Evolutionary conservation across 495 filamentous ascomycete species (phyloP).

Genomic region (Apodospora peruviana): DNA sequence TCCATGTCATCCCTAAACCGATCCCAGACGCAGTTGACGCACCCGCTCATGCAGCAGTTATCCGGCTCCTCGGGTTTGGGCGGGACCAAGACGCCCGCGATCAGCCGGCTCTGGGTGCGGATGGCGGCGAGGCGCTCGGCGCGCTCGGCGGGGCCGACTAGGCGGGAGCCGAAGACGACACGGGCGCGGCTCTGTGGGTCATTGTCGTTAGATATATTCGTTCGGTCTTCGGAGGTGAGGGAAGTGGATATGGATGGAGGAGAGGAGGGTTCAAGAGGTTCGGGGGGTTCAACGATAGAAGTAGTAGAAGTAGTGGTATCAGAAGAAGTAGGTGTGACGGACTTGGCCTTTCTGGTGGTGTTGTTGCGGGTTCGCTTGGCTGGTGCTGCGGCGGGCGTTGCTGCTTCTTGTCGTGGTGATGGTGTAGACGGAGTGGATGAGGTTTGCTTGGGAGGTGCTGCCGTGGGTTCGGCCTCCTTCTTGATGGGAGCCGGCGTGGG

Average conservation of each 20-base stretch:
- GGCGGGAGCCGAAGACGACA: conserved; percentile 70
- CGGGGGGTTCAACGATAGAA: conserved; percentile 21
- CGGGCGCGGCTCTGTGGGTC: conserved; percentile 51
- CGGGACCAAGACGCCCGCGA: conserved; percentile 78
- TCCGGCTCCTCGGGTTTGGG: conserved; percentile 85
- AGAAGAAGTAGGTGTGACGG: conserved; percentile 19
- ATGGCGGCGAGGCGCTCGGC: conserved; percentile 56
- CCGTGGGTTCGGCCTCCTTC: not conserved
- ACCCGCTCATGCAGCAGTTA: conserved; percentile 98
- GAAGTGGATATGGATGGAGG: conserved; percentile 10
- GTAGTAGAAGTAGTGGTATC: conserved; percentile 25
- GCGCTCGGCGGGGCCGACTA: conserved; percentile 60
- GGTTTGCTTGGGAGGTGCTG: conserved; percentile 25
- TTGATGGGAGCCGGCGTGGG: conserved; percentile 1
- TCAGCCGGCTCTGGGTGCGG: conserved; percentile 45
- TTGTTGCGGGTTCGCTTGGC: conserved; percentile 22
- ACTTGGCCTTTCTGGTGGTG: conserved; percentile 26
- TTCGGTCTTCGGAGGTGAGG: conserved; percentile 20
- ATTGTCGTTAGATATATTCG: conserved; percentile 18
- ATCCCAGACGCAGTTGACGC: conserved; percentile 97
- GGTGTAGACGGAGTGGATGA: too few species aligned
- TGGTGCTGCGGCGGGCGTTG: too few species aligned
- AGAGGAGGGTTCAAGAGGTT: conserved; percentile 8
- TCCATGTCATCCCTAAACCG: conserved; percentile 84
- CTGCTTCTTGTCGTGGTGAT: too few species aligned